Evolutionary conservation across 306 rosid genomes (phyloP).

Genomic region (Corylus heterophylla): DNA sequence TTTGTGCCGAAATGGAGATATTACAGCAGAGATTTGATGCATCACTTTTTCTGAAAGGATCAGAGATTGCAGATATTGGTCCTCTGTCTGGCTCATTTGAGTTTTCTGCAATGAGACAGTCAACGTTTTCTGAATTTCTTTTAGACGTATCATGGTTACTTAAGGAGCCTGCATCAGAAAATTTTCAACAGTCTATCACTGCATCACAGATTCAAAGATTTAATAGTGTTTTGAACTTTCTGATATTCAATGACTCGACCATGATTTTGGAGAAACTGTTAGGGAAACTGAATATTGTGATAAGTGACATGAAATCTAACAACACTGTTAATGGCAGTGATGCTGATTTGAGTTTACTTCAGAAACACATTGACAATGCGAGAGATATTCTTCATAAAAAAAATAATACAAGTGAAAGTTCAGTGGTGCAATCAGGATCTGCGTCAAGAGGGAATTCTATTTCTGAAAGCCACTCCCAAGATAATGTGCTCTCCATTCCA

Average conservation of each 20-base stretch:
- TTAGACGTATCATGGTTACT: slow-evolving; percentile 92
- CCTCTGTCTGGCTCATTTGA: slow-evolving; percentile 55
- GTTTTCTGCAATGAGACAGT: slow-evolving; percentile 47
- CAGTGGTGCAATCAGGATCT: slow-evolving; percentile 15
- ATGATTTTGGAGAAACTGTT: slow-evolving; percentile 69
- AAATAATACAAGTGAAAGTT: slow-evolving; percentile 30
- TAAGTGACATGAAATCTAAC: slow-evolving; percentile 41
- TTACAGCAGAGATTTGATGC: slow-evolving; percentile 54
- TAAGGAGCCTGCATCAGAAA: slow-evolving; percentile 64
- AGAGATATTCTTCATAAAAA: slow-evolving; percentile 47
- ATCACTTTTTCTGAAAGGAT: slow-evolving; percentile 46
- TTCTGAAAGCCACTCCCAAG: slow-evolving; percentile 39
- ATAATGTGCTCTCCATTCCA: slow-evolving; percentile 33
- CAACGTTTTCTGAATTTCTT: slow-evolving; percentile 61
- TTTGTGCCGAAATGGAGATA: slow-evolving; percentile 74
- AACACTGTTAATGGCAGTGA: slow-evolving; percentile 33
- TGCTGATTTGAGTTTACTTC: slow-evolving; percentile 48
- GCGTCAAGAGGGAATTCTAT: slow-evolving; percentile 35
- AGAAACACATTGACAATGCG: slow-evolving; percentile 49
- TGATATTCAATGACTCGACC: slow-evolving; percentile 61
- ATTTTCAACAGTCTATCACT: slow-evolving; percentile 47
- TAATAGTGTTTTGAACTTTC: slow-evolving; percentile 65
- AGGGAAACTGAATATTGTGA: slow-evolving; percentile 47
- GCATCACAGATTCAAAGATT: slow-evolving; percentile 71
- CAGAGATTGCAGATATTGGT: slow-evolving; percentile 35